phyloP scores from a whole-genome alignment of 2,329 filamentous ascomycete genomes.

The Colletotrichum cuscutae region DNA sequence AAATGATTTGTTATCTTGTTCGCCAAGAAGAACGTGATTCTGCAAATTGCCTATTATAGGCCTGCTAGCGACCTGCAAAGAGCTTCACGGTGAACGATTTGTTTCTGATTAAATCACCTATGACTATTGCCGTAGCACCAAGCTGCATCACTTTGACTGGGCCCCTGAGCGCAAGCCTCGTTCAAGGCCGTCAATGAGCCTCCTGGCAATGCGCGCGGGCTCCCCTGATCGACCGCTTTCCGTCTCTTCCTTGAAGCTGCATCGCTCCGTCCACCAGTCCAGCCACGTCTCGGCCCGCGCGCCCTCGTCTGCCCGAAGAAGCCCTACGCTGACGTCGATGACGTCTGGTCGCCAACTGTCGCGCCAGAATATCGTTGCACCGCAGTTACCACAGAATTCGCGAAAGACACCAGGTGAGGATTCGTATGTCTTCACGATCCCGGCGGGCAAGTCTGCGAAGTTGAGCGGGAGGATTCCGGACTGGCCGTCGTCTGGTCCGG shows the following conservation, averaged over 20 bases:
- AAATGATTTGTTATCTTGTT: too few relatives aligned
- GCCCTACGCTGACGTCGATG: conserved; percentile 72
- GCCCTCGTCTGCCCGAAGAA: conserved; percentile 62
- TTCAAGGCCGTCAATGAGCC: conserved; percentile 42
- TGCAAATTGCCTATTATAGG: neutral
- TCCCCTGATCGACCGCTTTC: conserved; percentile 42
- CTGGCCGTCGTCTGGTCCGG: neutral
- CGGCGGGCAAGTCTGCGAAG: conserved; percentile 47
- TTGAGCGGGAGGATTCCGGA: conserved; percentile 42
- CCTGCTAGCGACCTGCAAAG: neutral
- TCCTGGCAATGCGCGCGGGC: conserved; percentile 39
- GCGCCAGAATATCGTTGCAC: conserved; percentile 73
- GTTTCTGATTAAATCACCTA: neutral
- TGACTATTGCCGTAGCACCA: neutral
- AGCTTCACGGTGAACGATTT: neutral
- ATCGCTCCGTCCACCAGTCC: conserved; percentile 67
- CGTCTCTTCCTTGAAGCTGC: conserved; percentile 70
- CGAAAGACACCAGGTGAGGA: conserved; percentile 65
- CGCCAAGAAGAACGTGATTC: neutral
- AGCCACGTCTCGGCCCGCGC: conserved; percentile 68
- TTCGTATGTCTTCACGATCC: conserved; percentile 61
- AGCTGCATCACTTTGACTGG: neutral
- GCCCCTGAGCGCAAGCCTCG: conserved; percentile 37
- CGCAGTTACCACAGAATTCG: conserved; percentile 71
- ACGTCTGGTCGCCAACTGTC: conserved; percentile 62